Base-by-base conservation (phyloP, 1,284 basidiomycete species). In the Acaromyces ingoldii region DNA sequence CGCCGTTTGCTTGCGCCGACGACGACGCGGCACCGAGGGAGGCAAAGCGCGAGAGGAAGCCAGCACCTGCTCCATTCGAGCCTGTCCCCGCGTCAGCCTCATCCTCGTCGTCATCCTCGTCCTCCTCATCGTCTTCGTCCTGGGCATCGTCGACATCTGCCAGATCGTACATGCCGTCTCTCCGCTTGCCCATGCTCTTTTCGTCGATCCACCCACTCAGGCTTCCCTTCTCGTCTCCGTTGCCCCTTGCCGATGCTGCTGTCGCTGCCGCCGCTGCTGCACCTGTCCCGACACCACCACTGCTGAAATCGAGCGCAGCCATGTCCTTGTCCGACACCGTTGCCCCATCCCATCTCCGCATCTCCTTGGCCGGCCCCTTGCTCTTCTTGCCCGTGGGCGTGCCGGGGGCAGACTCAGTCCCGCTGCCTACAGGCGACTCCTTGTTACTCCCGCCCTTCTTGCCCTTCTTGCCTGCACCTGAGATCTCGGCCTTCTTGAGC, bases 331-430 rank as follows among this genome's bases (percentile, higher is more conserved):
- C 34, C 41, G 26, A 30, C 26, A 53, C 22, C 48, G 82, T 82
- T 59, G 85, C 82, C 58, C 91, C 84, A 17, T 86, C 90, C 93
- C 93, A 98, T 77, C 90, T 95, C 38, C 93, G 85, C 77, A 88
- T 88, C 19, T 81, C 75, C 77, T 97, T 97, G 4, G 83, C 74
- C 61, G 81, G 85, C 34, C 76, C 76, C 74, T 85, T 84, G 63
- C 70, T 83, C 63, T 72, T 74, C 22, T 61, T 57, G 13, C 58
- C 51, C 7, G 19, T 29, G 3, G 63, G 61, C 9, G 61, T 60
- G 4, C 59, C 51, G 36, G 34, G 5, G 29, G 9, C 37, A 21
- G 25, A 33, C 30, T 28, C 41, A 15, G 62, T 56, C n/a, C 53
- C 53, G 45, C 60, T 42, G 13, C 51, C 46, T 26, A 22, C 47